Evolutionary conservation across 2,329 filamentous ascomycete species (phyloP).

Genomic region (Sordariomycetes sp.): DNA sequence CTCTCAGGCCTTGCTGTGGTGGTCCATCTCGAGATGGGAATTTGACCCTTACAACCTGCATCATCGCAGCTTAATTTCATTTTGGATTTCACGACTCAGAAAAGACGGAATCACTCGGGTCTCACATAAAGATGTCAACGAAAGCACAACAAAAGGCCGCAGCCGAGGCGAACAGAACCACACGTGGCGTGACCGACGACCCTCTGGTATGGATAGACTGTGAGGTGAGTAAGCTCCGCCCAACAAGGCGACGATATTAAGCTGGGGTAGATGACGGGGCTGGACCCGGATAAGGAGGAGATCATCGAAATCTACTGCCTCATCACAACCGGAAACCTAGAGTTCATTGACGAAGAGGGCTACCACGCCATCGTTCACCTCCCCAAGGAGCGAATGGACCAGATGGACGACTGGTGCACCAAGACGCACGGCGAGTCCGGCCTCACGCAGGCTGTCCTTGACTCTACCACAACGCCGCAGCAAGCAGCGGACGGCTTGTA

Average conservation of each 20-base stretch:
- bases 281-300: constrained; percentile 65
- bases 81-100: too few relatives aligned
- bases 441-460: constrained; percentile 65
- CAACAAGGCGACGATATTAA: background rate
- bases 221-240: constrained; percentile 28
- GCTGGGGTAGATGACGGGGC: constrained; percentile 62
- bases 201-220: constrained; percentile 82
- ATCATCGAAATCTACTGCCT: constrained; percentile 92
- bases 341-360: constrained; percentile 64
- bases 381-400: constrained; percentile 56
- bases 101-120: too few relatives aligned
- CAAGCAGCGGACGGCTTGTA: constrained; percentile 66
- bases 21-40: too few relatives aligned
- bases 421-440: constrained; percentile 73
- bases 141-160: background rate
- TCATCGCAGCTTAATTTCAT: too few relatives aligned
- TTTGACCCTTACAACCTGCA: background rate
- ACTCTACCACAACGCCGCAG: constrained; percentile 62
- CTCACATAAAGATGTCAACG: background rate
- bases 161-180: constrained; percentile 1
- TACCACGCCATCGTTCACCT: constrained; percentile 77
- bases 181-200: constrained; percentile 26
- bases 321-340: constrained; percentile 73
- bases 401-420: constrained; percentile 87
- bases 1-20: too few relatives aligned